phyloP scores from a whole-genome alignment of 768 basidiomycete species.

The Serendipita sp. region DNA sequence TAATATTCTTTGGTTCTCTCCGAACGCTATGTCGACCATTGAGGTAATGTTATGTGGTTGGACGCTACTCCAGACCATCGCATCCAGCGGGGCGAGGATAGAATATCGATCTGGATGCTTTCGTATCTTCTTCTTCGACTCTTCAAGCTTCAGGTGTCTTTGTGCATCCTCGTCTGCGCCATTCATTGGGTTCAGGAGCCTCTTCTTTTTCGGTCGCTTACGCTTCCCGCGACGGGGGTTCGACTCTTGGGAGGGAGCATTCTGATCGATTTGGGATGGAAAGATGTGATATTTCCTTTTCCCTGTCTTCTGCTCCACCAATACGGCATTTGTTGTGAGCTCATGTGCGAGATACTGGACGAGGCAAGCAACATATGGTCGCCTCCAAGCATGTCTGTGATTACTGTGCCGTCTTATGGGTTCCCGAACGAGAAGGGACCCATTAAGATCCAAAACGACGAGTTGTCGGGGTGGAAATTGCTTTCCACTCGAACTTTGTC shows the following conservation, averaged over 20 bases:
- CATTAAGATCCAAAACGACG: not conserved
- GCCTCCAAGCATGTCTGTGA: not conserved
- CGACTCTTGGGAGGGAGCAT: not conserved
- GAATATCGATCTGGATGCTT: not conserved
- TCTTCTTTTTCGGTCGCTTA: not conserved
- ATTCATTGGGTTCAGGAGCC: not conserved
- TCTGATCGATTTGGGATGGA: not conserved
- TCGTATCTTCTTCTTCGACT: not conserved
- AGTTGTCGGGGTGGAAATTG: not conserved
- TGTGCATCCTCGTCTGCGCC: not conserved
- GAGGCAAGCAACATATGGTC: not conserved
- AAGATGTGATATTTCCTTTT: not conserved
- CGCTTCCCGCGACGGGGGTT: not conserved
- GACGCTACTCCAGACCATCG: slow-evolving; percentile 82
- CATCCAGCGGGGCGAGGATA: slow-evolving; percentile 43
- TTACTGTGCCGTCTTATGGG: not conserved
- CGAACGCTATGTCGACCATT: slow-evolving; percentile 57
- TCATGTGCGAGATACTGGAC: not conserved
- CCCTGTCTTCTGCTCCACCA: not conserved
- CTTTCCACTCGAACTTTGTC: too few species aligned
- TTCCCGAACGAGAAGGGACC: not conserved
- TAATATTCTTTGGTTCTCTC: slow-evolving; percentile 18
- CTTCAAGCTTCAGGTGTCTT: not conserved
- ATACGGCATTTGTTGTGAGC: not conserved
- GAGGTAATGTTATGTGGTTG: slow-evolving; percentile 62